A percentile compares a stretch with the other conserved stretches of the same genome.
These are phyloP conservation scores for Prosopis cineraria DNA, from an alignment of 306 rosid species.

Conservation along the genomic window DNA sequence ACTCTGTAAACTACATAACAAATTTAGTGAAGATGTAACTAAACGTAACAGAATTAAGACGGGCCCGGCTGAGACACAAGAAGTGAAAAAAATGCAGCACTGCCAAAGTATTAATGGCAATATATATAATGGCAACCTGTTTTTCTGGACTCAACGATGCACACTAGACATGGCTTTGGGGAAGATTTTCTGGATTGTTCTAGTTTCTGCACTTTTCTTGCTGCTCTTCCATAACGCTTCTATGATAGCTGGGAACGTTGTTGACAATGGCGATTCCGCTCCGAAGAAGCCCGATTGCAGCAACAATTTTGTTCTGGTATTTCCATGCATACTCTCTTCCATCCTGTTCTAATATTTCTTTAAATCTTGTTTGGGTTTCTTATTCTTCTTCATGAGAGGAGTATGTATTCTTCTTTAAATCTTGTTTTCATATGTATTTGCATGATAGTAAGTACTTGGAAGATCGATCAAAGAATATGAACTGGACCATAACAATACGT, in stretches of 20 bases:
- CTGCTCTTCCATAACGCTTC: slow-evolving; percentile 40
- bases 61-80: no score
- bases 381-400: background rate
- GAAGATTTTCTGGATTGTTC: slow-evolving; percentile 38
- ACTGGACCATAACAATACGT: background rate
- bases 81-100: no score
- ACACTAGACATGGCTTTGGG: slow-evolving; percentile 54
- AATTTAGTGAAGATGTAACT: no score
- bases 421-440: background rate
- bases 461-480: background rate
- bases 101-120: background rate
- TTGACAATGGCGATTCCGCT: slow-evolving; percentile 71
- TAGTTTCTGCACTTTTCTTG: slow-evolving; percentile 41
- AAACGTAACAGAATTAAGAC: no score
- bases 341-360: slow-evolving; percentile 27
- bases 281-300: slow-evolving; percentile 94
- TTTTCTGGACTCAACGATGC: background rate
- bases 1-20: no score
- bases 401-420: background rate
- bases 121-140: background rate
- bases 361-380: slow-evolving; percentile 36
- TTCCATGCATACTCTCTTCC: slow-evolving; percentile 3
- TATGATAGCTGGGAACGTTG: slow-evolving; percentile 72
- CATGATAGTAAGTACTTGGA: background rate
- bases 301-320: slow-evolving; percentile 88